Conservation (phyloP, 371 early-diverging fungal species). For the Rhizopus delemar region DNA sequence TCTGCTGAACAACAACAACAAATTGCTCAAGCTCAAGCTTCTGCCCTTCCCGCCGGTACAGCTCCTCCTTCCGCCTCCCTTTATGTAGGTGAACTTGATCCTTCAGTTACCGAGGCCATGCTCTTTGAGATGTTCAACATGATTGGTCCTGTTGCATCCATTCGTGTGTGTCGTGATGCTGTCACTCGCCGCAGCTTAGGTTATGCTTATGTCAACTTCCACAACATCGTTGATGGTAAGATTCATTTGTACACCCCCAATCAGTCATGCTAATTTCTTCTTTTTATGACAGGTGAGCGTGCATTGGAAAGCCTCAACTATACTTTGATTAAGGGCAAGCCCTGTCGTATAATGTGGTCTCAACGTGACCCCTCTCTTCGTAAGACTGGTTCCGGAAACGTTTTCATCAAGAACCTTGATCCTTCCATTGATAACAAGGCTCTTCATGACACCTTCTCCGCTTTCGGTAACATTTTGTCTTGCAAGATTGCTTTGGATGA, state of each 20-base stretch:
- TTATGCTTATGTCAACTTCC: constrained; percentile 97
- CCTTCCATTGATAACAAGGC: constrained; percentile 93
- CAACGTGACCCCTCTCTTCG: constrained; percentile 97
- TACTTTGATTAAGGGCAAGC: constrained; percentile 86
- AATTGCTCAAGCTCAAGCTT: neutral
- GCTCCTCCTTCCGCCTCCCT: constrained; percentile 70
- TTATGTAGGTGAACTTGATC: constrained; percentile 90
- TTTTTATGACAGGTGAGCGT: constrained; percentile 73
- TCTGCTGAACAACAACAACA: constrained; percentile 8
- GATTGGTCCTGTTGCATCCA: constrained; percentile 93
- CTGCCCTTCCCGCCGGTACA: constrained; percentile 27
- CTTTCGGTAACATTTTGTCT: constrained; percentile 90
- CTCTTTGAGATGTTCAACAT: constrained; percentile 94
- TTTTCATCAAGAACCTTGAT: constrained; percentile 99
- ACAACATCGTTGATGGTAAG: constrained; percentile 70
- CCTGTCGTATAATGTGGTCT: constrained; percentile 99
- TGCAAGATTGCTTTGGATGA: constrained; percentile 90
- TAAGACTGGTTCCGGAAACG: constrained; percentile 91
- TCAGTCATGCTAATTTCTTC: constrained; percentile 2
- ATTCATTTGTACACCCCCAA: constrained; percentile 12
- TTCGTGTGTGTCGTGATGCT: constrained; percentile 97
- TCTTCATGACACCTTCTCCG: constrained; percentile 93
- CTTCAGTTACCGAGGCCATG: constrained; percentile 93
- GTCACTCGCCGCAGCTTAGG: constrained; percentile 94
- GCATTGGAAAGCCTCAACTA: constrained; percentile 95